phyloP scores from a whole-genome alignment of 2,329 filamentous ascomycete species.

The Epichloe uncinata region DNA sequence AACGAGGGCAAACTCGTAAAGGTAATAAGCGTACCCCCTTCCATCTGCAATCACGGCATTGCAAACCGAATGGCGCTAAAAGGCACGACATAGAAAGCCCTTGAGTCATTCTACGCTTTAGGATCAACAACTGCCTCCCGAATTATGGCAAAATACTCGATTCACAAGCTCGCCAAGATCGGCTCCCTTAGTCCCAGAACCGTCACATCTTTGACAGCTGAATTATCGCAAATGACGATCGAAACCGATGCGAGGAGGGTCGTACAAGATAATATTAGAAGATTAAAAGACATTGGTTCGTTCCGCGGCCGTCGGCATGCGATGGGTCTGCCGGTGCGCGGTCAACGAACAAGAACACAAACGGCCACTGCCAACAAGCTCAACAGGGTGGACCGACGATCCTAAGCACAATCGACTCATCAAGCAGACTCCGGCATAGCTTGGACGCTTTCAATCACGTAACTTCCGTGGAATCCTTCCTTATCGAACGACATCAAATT shows the following conservation, averaged over 20 bases:
- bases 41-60: background rate
- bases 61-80: background rate
- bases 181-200: slow-evolving; percentile 63
- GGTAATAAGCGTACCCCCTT: slow-evolving; percentile 32
- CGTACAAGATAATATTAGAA: slow-evolving; percentile 70
- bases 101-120: slow-evolving; percentile 78
- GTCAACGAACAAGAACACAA: slow-evolving; percentile 75
- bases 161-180: slow-evolving; percentile 71
- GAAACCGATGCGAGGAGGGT: slow-evolving; percentile 75
- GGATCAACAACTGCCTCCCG: slow-evolving; percentile 55
- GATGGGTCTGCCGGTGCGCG: slow-evolving; percentile 81
- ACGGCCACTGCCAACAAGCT: slow-evolving; percentile 47
- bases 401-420: slow-evolving; percentile 8
- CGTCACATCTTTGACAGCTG: slow-evolving; percentile 67
- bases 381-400: slow-evolving; percentile 38
- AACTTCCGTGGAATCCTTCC: background rate
- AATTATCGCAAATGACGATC: slow-evolving; percentile 83
- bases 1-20: slow-evolving; percentile 69
- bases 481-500: no score
- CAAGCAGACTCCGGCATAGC: background rate
- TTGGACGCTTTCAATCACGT: background rate
- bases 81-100: slow-evolving; percentile 42
- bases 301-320: slow-evolving; percentile 86
- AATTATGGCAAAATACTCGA: slow-evolving; percentile 79
- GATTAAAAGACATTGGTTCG: slow-evolving; percentile 80